phyloP scores from a whole-genome alignment of 805 yeast genomes.

The Ogataea ganodermae region DNA sequence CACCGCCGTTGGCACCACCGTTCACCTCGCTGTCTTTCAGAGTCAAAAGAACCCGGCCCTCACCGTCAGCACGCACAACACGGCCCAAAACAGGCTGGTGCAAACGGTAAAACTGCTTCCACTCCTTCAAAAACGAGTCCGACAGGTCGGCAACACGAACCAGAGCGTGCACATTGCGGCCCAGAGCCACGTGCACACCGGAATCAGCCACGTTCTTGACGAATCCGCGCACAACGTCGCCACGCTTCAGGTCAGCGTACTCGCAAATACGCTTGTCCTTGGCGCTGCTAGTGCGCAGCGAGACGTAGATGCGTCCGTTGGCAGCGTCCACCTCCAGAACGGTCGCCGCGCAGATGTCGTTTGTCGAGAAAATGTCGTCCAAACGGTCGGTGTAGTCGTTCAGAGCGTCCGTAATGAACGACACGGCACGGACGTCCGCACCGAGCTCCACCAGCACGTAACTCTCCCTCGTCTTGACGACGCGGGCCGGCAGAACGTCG shows the following conservation, averaged over 20 bases:
- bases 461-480: slow-evolving; percentile 57
- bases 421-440: slow-evolving; percentile 58
- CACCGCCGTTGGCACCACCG: slow-evolving; percentile 71
- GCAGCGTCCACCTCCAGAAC: slow-evolving; percentile 49
- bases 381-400: slow-evolving; percentile 61
- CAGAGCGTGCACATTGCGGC: slow-evolving; percentile 71
- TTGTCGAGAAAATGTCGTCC: slow-evolving; percentile 48
- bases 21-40: slow-evolving; percentile 78
- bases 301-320: slow-evolving; percentile 58
- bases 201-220: slow-evolving; percentile 71
- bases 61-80: slow-evolving; percentile 60
- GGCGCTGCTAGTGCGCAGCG: slow-evolving; percentile 57
- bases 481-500: slow-evolving; percentile 58
- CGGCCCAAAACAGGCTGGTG: slow-evolving; percentile 78
- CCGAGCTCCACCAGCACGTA: slow-evolving; percentile 71
- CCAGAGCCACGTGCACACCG: slow-evolving; percentile 78
- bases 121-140: slow-evolving; percentile 78
- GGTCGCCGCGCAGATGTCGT: slow-evolving; percentile 59
- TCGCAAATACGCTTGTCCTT: slow-evolving; percentile 52
- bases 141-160: slow-evolving; percentile 81
- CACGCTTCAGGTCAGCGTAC: slow-evolving; percentile 58
- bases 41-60: slow-evolving; percentile 70
- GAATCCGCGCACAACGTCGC: slow-evolving; percentile 80
- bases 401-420: slow-evolving; percentile 76
- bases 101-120: slow-evolving; percentile 75